Base-by-base conservation (phyloP, 1,139 yeast genomes). In the Blastobotrys arbuscula region DNA sequence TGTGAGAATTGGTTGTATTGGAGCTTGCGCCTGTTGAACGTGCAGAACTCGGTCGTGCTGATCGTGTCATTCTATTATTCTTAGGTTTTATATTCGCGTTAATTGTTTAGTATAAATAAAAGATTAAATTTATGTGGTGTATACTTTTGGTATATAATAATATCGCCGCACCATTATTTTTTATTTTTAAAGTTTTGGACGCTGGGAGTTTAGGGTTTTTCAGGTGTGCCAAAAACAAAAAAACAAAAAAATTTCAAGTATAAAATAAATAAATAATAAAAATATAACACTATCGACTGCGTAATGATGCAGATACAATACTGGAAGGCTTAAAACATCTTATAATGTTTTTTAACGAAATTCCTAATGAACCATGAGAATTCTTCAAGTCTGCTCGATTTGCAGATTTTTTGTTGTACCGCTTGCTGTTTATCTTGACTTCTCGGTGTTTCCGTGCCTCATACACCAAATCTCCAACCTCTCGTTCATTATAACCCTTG, bases 401-500 rank as follows among this genome's bases (percentile, higher is more conserved):
- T 24, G n/a, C n/a, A n/a, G n/a, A n/a, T 24, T 24, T 28, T 28
- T 28, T 28, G 31, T 5, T 28, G 4, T 28, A 24, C 6, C 6
- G 28, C n/a, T n/a, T n/a, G n/a, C n/a, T 28, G 4, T 28, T 28
- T 4, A 3, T 28, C 13, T 28, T 28, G 31, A 28, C 13, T 30
- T 40, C 30, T 13, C 43, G 34, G 15, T 26, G 10, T 10, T 26
- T 23, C 10, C 43, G 20, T 18, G 43, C 43, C 9, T 40, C 36
- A 28, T 28, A 40, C 4, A 40, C 43, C 9, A 40, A 23, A 40
- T 40, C 43, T 18, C 43, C 43, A n/a, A 40, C 18, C 23, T 16
- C 7, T 18, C 35, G 13, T 15, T 40, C 10, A 5, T 26, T n/a
- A 18, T 18, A 12, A 5, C 3, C 5, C 10, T 3, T 5, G 13